Conservation (phyloP, 352 stramenopile species). For the Blastocystis sp. region DNA sequence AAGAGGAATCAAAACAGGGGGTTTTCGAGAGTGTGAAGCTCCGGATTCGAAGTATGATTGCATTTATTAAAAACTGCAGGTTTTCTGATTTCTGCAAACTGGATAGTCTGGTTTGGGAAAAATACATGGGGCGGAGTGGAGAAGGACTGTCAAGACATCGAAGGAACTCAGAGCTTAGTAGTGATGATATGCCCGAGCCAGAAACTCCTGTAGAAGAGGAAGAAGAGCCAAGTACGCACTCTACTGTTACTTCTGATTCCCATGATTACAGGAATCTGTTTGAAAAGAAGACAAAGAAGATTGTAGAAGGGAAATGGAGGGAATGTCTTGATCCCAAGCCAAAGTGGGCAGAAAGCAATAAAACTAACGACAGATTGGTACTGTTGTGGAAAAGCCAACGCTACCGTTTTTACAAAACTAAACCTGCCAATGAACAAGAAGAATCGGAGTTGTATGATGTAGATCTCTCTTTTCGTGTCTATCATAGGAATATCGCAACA, state of each 20-base stretch:
- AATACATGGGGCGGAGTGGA: background rate
- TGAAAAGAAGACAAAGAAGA: slow-evolving; percentile 57
- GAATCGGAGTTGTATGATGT: slow-evolving; percentile 12
- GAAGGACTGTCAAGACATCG: background rate
- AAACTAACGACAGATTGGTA: slow-evolving; percentile 26
- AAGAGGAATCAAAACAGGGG: background rate
- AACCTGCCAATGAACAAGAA: background rate
- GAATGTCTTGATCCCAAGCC: slow-evolving; percentile 49
- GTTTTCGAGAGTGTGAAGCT: slow-evolving; percentile 53
- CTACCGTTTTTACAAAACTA: slow-evolving; percentile 12
- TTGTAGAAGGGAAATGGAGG: slow-evolving; percentile 48
- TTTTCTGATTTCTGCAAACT: background rate
- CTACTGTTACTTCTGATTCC: background rate
- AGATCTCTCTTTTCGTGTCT: background rate
- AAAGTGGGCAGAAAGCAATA: background rate
- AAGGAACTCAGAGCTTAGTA: background rate
- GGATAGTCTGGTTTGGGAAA: background rate
- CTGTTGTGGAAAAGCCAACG: slow-evolving; percentile 2
- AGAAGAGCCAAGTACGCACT: background rate
- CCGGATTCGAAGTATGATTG: slow-evolving; percentile 33
- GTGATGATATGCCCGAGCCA: background rate
- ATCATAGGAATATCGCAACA: slow-evolving; percentile 39
- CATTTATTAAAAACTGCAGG: slow-evolving; percentile 33
- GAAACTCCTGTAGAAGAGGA: background rate
- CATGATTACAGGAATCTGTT: background rate